phyloP scores from a whole-genome alignment of 2,329 filamentous ascomycete species.

The Dothiorella sarmentorum region DNA sequence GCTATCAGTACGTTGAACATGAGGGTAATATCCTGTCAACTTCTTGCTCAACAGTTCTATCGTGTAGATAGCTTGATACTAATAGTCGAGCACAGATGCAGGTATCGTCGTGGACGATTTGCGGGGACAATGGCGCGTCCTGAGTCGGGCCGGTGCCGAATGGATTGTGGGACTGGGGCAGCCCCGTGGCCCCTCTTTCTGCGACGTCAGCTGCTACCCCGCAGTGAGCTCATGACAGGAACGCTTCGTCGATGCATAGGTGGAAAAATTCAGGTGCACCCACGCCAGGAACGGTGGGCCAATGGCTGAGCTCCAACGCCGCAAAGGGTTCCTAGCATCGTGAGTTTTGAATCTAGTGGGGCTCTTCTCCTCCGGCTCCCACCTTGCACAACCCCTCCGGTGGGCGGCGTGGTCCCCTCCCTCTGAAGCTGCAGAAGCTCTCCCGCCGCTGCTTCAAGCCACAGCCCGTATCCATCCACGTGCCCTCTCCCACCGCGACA shows the following conservation, averaged over 20 bases:
- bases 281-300: background rate
- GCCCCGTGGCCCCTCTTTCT: background rate
- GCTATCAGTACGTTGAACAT: too few species aligned
- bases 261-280: constrained; percentile 3
- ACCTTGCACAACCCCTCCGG: background rate
- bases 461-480: background rate
- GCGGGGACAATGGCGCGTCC: too few species aligned
- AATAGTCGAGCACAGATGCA: background rate
- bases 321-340: background rate
- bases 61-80: too few species aligned
- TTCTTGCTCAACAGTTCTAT: too few species aligned
- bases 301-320: background rate
- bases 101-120: too few species aligned
- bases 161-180: too few species aligned
- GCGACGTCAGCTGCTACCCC: constrained; percentile 16
- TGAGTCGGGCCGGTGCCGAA: too few species aligned
- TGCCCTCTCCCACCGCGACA: constrained; percentile 5
- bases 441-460: background rate
- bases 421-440: background rate
- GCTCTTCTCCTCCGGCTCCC: constrained; percentile 1
- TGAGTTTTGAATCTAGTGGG: background rate
- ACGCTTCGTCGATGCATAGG: constrained; percentile 9
- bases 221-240: constrained; percentile 1
- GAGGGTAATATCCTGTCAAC: too few species aligned
- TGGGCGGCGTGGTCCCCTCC: constrained; percentile 1